phyloP scores from a whole-genome alignment of 106 monocot genomes.

The Acorus calamus region DNA sequence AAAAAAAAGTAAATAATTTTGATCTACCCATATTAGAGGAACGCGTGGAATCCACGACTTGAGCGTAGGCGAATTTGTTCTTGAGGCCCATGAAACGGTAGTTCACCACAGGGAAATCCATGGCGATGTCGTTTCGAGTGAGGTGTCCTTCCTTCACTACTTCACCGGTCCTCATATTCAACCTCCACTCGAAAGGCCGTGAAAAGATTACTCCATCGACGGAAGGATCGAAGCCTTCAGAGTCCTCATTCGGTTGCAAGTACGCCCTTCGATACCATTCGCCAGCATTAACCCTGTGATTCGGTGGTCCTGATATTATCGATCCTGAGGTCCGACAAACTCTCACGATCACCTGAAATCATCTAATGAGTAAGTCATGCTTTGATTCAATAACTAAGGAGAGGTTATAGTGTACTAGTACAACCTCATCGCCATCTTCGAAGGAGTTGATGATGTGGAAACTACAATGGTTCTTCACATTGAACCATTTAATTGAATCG shows the following conservation, averaged over 20 bases:
- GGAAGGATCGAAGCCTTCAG: constrained; percentile 8
- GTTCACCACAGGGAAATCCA: constrained; percentile 22
- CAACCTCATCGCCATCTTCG: too few relatives aligned
- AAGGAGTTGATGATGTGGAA: too few relatives aligned
- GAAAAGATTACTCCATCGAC: constrained; percentile 17
- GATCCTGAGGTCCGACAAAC: constrained; percentile 9
- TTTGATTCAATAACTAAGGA: too few relatives aligned
- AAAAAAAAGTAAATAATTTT: too few relatives aligned
- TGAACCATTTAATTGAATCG: too few relatives aligned
- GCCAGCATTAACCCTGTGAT: background rate
- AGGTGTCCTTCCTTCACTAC: constrained; percentile 13
- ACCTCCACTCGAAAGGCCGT: constrained; percentile 17
- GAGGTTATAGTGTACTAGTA: too few relatives aligned
- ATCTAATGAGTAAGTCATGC: too few relatives aligned
- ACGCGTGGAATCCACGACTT: constrained; percentile 15
- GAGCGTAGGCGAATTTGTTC: constrained; percentile 11
- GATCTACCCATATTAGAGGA: background rate
- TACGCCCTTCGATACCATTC: constrained; percentile 18
- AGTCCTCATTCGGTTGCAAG: constrained; percentile 7
- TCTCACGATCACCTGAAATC: background rate
- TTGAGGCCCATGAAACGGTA: constrained; percentile 2
- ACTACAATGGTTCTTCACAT: too few relatives aligned
- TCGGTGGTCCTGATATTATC: constrained; percentile 3
- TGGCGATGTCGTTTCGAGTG: constrained; percentile 8
- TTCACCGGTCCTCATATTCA: constrained; percentile 11